phyloP scores from a whole-genome alignment of 1,284 basidiomycete species.

The Fistulina hepatica region DNA sequence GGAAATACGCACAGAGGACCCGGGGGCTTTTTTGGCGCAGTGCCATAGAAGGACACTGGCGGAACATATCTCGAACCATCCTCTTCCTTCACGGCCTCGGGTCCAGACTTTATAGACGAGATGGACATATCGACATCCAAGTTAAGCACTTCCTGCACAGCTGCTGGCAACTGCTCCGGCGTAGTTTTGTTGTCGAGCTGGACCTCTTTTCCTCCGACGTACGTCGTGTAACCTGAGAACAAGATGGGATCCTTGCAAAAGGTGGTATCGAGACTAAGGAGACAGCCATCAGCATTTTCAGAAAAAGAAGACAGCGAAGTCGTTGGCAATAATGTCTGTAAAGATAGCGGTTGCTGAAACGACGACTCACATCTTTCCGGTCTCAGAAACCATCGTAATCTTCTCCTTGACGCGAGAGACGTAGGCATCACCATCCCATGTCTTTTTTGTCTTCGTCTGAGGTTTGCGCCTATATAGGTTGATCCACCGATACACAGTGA shows the following conservation, averaged over 20 bases:
- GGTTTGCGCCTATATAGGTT: conserved; percentile 55
- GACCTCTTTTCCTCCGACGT: conserved; percentile 51
- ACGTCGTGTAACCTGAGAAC: conserved; percentile 36
- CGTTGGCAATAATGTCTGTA: too few relatives aligned
- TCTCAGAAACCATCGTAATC: conserved; percentile 54
- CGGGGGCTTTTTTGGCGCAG: conserved; percentile 32
- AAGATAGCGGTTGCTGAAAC: conserved; percentile 3
- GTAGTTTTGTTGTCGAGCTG: conserved; percentile 44
- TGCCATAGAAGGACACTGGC: conserved; percentile 50
- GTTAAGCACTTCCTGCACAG: background rate
- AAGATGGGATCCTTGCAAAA: conserved; percentile 49
- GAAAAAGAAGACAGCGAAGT: too few relatives aligned
- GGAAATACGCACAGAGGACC: conserved; percentile 41
- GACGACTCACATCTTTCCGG: conserved; percentile 49
- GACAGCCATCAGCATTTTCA: too few relatives aligned
- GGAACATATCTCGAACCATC: too few relatives aligned
- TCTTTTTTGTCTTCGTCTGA: conserved; percentile 75
- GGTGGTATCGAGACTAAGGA: conserved; percentile 46
- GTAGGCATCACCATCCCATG: conserved; percentile 77
- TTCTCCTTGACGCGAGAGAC: conserved; percentile 40
- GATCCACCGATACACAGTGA: conserved; percentile 6
- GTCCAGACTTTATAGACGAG: conserved; percentile 5
- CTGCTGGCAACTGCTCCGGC: conserved; percentile 38
- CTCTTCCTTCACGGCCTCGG: conserved; percentile 22
- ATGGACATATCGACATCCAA: conserved; percentile 1